Evolutionary conservation across 2,329 filamentous ascomycete genomes (phyloP), one percentile per base, ranked within the genome.

Genomic region (Arthrobotrys megalospora): DNA sequence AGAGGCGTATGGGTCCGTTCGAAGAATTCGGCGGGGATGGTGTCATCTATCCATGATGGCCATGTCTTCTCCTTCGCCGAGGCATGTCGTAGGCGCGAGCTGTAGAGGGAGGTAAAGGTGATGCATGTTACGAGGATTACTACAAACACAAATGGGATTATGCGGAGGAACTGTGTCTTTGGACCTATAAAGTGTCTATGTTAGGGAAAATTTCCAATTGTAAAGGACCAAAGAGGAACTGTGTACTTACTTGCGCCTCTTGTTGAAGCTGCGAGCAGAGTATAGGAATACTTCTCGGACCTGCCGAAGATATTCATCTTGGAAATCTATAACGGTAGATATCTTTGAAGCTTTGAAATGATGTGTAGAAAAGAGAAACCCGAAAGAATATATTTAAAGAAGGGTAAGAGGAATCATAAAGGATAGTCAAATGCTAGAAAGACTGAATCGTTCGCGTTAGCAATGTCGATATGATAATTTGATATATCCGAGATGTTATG

Each of bases 21-120:
- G n/a, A 75, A 36, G 38, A 75, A 79, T 55, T 79, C 76, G n/a
- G 69, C 69, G 6, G 76, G 76, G 19, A 63, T 79, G 8, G 55
- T 58, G 52, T 55, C 62, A 43, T 70, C 72, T 21, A 70, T 50
- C 66, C 64, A 70, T 65, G 64, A 63, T 12, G 72, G 72, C 60
- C 65, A 75, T 19, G 64, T 53, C 1, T 1, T 48, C 19, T 11
- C 14, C 14, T 28, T 14, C 19, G n/a, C 32, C 14, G 69, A 24
- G 3, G 11, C 24, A 34, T 65, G 50, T 10, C 12, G 62, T 28
- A 36, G 19, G 6, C 47, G 47, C 12, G 63, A 43, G 28, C 8
- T 50, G 52, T 75, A 75, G 12, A 75, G 19, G 47, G 63, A 58
- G 14, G 63, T 67, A n/a, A 75, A 53, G 12, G 63, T 75, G 0